phyloP scores from a whole-genome alignment of 2,329 filamentous ascomycete genomes.

The Talaromyces atroroseus region DNA sequence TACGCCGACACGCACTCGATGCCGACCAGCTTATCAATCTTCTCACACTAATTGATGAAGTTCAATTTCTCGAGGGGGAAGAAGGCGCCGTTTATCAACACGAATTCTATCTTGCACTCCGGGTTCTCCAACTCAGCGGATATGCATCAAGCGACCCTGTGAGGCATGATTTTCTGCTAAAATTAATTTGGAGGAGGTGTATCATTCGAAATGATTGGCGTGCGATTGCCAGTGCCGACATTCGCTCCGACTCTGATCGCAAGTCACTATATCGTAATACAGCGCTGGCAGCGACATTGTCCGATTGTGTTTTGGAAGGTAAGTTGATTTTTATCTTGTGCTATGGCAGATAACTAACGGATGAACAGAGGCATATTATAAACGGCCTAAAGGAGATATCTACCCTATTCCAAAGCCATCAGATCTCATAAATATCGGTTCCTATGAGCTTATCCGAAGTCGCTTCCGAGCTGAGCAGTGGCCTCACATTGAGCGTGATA shows the following conservation, averaged over 20 bases:
- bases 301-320: constrained; percentile 61
- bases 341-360: constrained; percentile 20
- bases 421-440: constrained; percentile 25
- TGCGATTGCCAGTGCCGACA: constrained; percentile 68
- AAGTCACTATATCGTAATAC: constrained; percentile 60
- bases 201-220: constrained; percentile 82
- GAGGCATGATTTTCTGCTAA: constrained; percentile 52
- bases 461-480: constrained; percentile 58
- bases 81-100: constrained; percentile 46
- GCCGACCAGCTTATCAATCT: constrained; percentile 53
- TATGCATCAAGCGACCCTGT: constrained; percentile 50
- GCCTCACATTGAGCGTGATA: constrained; percentile 63
- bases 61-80: constrained; percentile 39
- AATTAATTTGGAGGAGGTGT: constrained; percentile 81
- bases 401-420: constrained; percentile 24
- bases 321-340: constrained; percentile 29
- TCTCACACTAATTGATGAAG: constrained; percentile 69
- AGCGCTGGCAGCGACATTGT: constrained; percentile 62
- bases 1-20: constrained; percentile 64
- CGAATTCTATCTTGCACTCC: constrained; percentile 71
- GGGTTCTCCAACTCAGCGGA: constrained; percentile 50
- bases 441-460: constrained; percentile 42
- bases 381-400: constrained; percentile 16
- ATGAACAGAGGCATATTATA: constrained; percentile 16
- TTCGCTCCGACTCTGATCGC: constrained; percentile 66